phyloP scores from a whole-genome alignment of 1,284 basidiomycete genomes.

The Ceratobasidium papillatum region DNA sequence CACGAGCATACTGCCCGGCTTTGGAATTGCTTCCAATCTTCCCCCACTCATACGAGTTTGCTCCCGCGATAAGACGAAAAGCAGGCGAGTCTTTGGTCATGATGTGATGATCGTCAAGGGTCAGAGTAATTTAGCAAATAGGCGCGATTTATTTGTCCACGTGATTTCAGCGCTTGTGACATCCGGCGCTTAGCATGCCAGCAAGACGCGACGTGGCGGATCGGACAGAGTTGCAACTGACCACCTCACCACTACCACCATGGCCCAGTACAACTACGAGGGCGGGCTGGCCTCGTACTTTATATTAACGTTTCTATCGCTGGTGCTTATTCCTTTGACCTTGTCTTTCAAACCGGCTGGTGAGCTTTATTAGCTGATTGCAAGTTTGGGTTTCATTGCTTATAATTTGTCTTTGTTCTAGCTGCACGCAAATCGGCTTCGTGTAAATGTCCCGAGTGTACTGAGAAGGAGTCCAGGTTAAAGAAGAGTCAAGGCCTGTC shows the following conservation, averaged over 20 bases:
- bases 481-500: constrained; percentile 59
- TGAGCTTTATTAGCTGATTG: constrained; percentile 48
- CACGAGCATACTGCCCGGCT: constrained; percentile 60
- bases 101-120: constrained; percentile 4
- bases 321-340: constrained; percentile 81
- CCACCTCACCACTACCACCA: constrained; percentile 48
- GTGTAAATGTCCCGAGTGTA: constrained; percentile 75
- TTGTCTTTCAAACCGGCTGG: constrained; percentile 58
- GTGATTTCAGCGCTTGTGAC: constrained; percentile 20
- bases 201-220: constrained; percentile 40
- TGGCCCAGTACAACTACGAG: constrained; percentile 87
- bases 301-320: constrained; percentile 82
- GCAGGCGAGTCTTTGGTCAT: constrained; percentile 34
- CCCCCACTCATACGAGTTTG: constrained; percentile 62
- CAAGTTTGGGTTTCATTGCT: background rate
- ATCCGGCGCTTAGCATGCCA: constrained; percentile 37
- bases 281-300: constrained; percentile 92
- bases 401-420: constrained; percentile 1
- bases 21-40: constrained; percentile 60
- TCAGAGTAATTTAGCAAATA: background rate
- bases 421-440: constrained; percentile 50
- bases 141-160: constrained; percentile 34
- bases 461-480: constrained; percentile 63
- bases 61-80: constrained; percentile 45
- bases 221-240: background rate